Conservation (phyloP, 495 filamentous ascomycete genomes). For the Neurospora africana region DNA sequence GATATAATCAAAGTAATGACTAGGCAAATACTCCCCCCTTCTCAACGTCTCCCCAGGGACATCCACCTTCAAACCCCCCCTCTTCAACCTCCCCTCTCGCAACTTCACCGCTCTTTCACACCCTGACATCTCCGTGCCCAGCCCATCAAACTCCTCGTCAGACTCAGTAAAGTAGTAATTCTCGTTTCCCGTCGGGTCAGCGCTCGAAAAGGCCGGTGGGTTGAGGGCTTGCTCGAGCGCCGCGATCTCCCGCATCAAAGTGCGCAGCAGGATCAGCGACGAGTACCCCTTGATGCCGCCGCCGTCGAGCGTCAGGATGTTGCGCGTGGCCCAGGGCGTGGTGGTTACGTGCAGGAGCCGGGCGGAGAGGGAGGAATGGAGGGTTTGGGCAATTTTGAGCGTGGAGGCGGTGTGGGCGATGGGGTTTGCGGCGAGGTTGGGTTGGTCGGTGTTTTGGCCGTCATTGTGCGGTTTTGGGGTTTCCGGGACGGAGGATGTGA, state of each 20-base stretch:
- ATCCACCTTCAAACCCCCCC: background rate
- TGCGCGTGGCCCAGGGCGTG: slow-evolving; percentile 18
- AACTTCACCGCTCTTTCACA: background rate
- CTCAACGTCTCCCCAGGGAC: slow-evolving; percentile 31
- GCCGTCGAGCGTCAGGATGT: slow-evolving; percentile 25
- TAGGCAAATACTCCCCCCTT: slow-evolving; percentile 36
- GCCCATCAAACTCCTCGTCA: background rate
- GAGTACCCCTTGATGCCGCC: slow-evolving; percentile 24
- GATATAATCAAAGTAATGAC: slow-evolving; percentile 37
- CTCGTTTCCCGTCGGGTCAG: slow-evolving; percentile 16
- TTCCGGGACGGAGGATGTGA: background rate
- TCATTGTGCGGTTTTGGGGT: background rate
- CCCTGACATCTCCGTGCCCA: background rate
- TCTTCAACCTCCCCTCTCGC: background rate
- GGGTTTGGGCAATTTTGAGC: background rate
- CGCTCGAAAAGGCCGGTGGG: slow-evolving; percentile 13
- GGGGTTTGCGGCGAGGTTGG: background rate
- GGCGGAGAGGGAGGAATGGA: slow-evolving; percentile 4
- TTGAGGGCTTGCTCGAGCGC: slow-evolving; percentile 13
- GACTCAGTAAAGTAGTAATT: background rate
- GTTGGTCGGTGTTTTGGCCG: background rate
- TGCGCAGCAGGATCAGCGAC: slow-evolving; percentile 20
- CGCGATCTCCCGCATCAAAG: slow-evolving; percentile 19
- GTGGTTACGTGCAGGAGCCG: slow-evolving; percentile 13
- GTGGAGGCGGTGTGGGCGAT: background rate